Evolutionary conservation across 2,329 filamentous ascomycete species (phyloP), one percentile per base, ranked within the genome.

Genomic region (Thelonectria rubi): DNA sequence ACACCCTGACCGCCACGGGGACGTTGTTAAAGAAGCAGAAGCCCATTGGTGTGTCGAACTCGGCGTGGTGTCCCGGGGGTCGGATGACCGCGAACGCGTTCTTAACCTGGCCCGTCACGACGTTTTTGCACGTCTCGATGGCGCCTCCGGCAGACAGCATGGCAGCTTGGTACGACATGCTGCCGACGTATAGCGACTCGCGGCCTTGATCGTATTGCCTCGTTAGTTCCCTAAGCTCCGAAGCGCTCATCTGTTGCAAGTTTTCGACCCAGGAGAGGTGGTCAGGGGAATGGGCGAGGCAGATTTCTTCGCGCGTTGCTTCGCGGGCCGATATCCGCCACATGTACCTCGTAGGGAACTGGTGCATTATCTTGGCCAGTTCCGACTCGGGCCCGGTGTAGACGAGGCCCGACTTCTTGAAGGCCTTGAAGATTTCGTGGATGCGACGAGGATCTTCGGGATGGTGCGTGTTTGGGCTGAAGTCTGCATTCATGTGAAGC

Each of bases 1-100:
- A 97, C 12, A 94, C 91, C 62, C 88, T 90, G n/a, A 93, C 90
- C 1, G 94, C 94, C 60, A 99, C 91, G 18, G 92, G 93, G 3
- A 98, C 95, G 72, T 99, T 99, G 80, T 99, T 97, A 80, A 98
- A 98, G 61, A 98, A 86, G 75, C 95, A 99, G 74, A 99, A 99
- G 0, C 95, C 95, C 85, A 97, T 95, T 1, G 94, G 87, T 37
- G 88, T 83, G 70, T 95, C 86, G 60, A 88, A 89, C 74, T 99
- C 95, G 1, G 95, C 95, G 76, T 99, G 95, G 72, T 99, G 95
- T 0, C 95, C 95, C 0, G 95, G 95, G 2, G 95, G 95, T 14
- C 95, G 88, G 70, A 99, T 97, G 39, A 99, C 90, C 1, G 95
- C 95, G 74, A 99, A 95, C 0, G 92, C 93, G 72, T 99, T 99